Percentiles rank a stretch among this genome's conserved stretches.
Evolutionary conservation across 1,139 yeast species (phyloP).

Genomic region (Taphrina sp.): DNA sequence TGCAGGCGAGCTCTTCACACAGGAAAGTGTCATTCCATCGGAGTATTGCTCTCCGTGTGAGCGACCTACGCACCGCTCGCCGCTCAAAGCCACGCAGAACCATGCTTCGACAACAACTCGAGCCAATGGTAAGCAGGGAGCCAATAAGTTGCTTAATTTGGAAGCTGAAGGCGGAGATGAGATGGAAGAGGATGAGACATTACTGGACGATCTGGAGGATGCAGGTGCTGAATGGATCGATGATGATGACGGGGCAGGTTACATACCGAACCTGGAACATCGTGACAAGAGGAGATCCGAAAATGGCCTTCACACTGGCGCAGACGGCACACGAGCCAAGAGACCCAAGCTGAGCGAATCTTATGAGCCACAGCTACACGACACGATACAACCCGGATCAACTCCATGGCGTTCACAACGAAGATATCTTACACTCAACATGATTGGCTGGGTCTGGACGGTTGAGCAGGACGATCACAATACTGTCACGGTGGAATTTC

Average conservation of each 20-base stretch:
- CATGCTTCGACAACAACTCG: conserved; percentile 37
- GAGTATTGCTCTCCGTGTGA: conserved; percentile 34
- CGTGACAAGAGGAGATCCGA: conserved; percentile 23
- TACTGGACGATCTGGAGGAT: conserved; percentile 35
- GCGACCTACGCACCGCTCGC: conserved; percentile 35
- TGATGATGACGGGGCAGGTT: conserved; percentile 59
- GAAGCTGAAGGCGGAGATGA: background rate
- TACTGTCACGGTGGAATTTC: conserved; percentile 79
- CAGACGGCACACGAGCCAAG: conserved; percentile 4
- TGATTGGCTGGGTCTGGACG: conserved; percentile 78
- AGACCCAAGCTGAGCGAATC: conserved; percentile 17
- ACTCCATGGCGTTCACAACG: conserved; percentile 76
- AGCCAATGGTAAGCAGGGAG: conserved; percentile 39
- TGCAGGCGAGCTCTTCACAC: conserved; percentile 44
- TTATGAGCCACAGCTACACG: conserved; percentile 35
- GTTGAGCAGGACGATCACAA: conserved; percentile 63
- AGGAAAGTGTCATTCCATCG: conserved; percentile 36
- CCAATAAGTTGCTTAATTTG: conserved; percentile 41
- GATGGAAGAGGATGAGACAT: conserved; percentile 41
- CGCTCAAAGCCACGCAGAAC: conserved; percentile 40
- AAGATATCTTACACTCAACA: conserved; percentile 66
- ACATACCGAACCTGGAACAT: conserved; percentile 41
- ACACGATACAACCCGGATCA: conserved; percentile 70
- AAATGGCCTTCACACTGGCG: background rate
- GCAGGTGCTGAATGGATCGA: conserved; percentile 49